A percentile compares a stretch with the other conserved stretches of the same genome.
Evolutionary conservation across 495 filamentous ascomycete species (phyloP).

Genomic region (Astrothelium subdiscretum): DNA sequence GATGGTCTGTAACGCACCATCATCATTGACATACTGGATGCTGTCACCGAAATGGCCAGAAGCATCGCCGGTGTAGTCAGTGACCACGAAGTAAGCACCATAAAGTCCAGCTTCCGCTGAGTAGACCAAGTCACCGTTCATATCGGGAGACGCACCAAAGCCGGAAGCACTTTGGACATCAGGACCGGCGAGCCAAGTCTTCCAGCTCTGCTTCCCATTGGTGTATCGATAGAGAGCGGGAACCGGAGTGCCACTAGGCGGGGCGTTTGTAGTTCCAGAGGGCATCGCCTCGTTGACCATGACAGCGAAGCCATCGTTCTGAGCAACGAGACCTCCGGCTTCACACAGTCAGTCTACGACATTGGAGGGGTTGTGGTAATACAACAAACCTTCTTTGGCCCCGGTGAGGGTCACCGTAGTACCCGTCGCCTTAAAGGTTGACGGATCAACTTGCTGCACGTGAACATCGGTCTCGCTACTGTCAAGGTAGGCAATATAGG

Average conservation of each 20-base stretch:
- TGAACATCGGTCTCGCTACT: slow-evolving; percentile 37
- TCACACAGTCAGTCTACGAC: slow-evolving; percentile 22
- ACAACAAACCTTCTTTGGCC: neutral
- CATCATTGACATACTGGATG: slow-evolving; percentile 38
- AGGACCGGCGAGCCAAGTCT: slow-evolving; percentile 40
- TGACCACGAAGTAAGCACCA: slow-evolving; percentile 45
- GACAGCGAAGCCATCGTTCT: slow-evolving; percentile 45
- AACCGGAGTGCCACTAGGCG: slow-evolving; percentile 35
- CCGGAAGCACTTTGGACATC: slow-evolving; percentile 34
- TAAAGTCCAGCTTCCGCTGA: slow-evolving; percentile 38
- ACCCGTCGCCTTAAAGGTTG: slow-evolving; percentile 36
- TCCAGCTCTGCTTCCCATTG: slow-evolving; percentile 37
- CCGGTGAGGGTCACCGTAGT: slow-evolving; percentile 31
- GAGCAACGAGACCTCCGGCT: slow-evolving; percentile 44
- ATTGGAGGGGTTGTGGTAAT: neutral
- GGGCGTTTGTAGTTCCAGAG: slow-evolving; percentile 34
- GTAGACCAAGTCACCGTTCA: slow-evolving; percentile 46
- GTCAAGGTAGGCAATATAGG: slow-evolving; percentile 42
- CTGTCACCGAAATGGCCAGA: slow-evolving; percentile 43
- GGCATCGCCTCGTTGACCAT: slow-evolving; percentile 39
- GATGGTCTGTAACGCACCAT: slow-evolving; percentile 34
- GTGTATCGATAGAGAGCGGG: slow-evolving; percentile 38
- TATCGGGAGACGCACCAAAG: slow-evolving; percentile 35
- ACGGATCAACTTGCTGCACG: slow-evolving; percentile 36
- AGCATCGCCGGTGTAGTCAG: slow-evolving; percentile 39